Conservation (phyloP, 2,329 filamentous ascomycete species). For the Verticillium nonalfalfae region DNA sequence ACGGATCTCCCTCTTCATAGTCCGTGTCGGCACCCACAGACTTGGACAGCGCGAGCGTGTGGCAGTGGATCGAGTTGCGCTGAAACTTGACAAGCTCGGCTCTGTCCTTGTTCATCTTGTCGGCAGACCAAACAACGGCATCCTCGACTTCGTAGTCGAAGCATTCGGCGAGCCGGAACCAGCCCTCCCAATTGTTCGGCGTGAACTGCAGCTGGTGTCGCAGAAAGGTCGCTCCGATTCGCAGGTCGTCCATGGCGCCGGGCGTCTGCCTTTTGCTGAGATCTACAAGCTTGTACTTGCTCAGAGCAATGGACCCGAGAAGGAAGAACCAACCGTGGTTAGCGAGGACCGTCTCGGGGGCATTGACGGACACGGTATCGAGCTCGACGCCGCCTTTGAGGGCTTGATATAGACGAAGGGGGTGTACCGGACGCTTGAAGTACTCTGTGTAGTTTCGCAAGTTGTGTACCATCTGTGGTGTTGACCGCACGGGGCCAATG, state of each 20-base stretch:
- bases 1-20: slow-evolving; percentile 42
- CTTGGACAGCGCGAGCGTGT: slow-evolving; percentile 54
- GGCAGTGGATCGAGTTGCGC: slow-evolving; percentile 76
- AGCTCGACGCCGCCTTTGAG: slow-evolving; percentile 71
- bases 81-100: slow-evolving; percentile 69
- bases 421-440: slow-evolving; percentile 78
- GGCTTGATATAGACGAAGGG: slow-evolving; percentile 72
- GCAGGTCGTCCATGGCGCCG: slow-evolving; percentile 75
- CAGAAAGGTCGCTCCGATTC: slow-evolving; percentile 74
- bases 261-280: slow-evolving; percentile 70
- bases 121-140: slow-evolving; percentile 78
- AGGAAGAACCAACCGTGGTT: slow-evolving; percentile 88
- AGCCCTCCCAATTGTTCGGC: slow-evolving; percentile 78
- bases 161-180: slow-evolving; percentile 82
- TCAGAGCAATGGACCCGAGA: slow-evolving; percentile 80
- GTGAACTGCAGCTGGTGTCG: slow-evolving; percentile 78
- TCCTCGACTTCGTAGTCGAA: slow-evolving; percentile 87
- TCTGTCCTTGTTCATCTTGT: slow-evolving; percentile 83
- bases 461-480: slow-evolving; percentile 80
- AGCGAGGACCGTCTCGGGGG: slow-evolving; percentile 65
- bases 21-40: slow-evolving; percentile 36
- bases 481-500: slow-evolving; percentile 72
- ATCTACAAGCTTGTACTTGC: slow-evolving; percentile 69
- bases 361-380: slow-evolving; percentile 63
- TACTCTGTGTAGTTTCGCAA: slow-evolving; percentile 75